phyloP scores from a whole-genome alignment of 2,329 filamentous ascomycete genomes.

The Colletotrichum caudatum region DNA sequence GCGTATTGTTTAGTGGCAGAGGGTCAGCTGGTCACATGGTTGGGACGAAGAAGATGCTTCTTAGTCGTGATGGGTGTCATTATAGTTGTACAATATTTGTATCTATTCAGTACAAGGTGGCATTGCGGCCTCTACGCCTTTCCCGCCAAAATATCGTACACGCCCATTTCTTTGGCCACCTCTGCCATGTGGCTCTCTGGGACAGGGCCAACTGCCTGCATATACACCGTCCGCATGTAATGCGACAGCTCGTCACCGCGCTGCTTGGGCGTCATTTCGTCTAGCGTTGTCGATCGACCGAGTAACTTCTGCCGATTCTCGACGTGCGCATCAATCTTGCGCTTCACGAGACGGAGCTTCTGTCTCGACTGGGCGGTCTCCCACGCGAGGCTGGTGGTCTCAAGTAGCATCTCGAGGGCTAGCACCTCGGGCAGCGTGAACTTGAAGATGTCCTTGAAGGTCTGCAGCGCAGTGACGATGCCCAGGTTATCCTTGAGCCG shows the following conservation, averaged over 20 bases:
- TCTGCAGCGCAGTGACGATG: constrained; percentile 59
- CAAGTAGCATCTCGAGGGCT: constrained; percentile 60
- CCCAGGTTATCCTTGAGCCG: constrained; percentile 59
- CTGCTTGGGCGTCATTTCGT: constrained; percentile 52
- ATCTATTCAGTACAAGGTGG: constrained; percentile 27
- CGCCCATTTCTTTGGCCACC: constrained; percentile 59
- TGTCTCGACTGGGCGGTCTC: constrained; percentile 55
- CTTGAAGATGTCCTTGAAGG: constrained; percentile 57
- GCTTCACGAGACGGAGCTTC: constrained; percentile 57
- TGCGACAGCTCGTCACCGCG: constrained; percentile 57
- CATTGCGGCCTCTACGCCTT: constrained; percentile 16
- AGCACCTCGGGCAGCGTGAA: constrained; percentile 60
- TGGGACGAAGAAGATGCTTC: not conserved
- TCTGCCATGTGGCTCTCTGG: constrained; percentile 47
- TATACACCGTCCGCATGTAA: constrained; percentile 56
- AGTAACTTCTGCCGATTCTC: constrained; percentile 45
- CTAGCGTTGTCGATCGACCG: constrained; percentile 47
- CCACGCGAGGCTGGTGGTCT: constrained; percentile 58
- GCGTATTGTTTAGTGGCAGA: not conserved
- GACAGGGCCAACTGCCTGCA: constrained; percentile 47
- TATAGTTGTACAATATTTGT: constrained; percentile 31
- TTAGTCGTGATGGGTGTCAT: constrained; percentile 33
- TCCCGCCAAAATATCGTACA: constrained; percentile 48
- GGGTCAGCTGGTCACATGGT: not conserved
- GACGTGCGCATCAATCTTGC: constrained; percentile 53